Conservation (phyloP, 179 eudicot species). For the Corrigiola litoralis region DNA sequence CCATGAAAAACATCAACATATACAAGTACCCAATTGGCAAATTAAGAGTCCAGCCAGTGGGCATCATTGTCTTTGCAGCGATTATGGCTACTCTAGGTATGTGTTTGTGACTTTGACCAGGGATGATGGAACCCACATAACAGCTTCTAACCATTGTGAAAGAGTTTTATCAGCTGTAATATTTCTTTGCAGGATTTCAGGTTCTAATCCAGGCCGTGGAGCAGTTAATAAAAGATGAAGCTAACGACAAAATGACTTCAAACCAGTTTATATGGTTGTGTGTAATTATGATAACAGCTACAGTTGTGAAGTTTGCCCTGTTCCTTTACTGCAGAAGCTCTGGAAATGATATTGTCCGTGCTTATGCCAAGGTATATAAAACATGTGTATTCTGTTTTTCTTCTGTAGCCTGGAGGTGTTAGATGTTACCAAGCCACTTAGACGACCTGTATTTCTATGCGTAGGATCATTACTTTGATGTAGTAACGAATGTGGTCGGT, state of each 20-base stretch:
- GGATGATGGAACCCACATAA: neutral
- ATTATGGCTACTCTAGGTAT: constrained; percentile 96
- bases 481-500: constrained; percentile 86
- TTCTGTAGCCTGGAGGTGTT: neutral
- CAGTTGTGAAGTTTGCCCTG: constrained; percentile 61
- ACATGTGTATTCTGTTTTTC: neutral
- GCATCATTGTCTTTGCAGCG: constrained; percentile 90
- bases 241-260: constrained; percentile 43
- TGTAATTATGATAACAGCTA: constrained; percentile 68
- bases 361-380: constrained; percentile 73
- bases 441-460: neutral
- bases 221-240: constrained; percentile 44
- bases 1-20: constrained; percentile 79
- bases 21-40: constrained; percentile 95
- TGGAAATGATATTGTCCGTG: constrained; percentile 75
- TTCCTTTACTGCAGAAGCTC: constrained; percentile 87
- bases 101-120: constrained; percentile 11
- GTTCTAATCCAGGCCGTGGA: constrained; percentile 73
- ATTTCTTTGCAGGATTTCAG: constrained; percentile 64
- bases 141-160: neutral
- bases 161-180: neutral
- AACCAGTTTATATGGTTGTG: constrained; percentile 69
- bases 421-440: neutral
- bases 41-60: constrained; percentile 94
- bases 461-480: constrained; percentile 95